A percentile compares a stretch with the other conserved stretches of the same genome.
phyloP scores from a whole-genome alignment of 805 yeast species.

The Brettanomyces anomalus region DNA sequence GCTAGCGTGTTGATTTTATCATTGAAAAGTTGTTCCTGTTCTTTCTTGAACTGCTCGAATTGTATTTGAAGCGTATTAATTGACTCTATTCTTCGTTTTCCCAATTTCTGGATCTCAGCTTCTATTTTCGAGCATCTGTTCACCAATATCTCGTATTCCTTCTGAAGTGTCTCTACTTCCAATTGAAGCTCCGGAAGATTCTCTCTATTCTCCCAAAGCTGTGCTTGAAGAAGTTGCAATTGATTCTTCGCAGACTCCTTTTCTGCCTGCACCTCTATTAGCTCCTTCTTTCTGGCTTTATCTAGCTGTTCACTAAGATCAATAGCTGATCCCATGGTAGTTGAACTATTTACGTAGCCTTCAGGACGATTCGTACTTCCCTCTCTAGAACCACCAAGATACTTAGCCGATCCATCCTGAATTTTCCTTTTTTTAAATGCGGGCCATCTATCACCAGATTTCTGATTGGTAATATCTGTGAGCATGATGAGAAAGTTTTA shows the following conservation, averaged over 20 bases:
- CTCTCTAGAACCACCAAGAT: no score
- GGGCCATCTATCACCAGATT: no score
- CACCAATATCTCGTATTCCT: constrained; percentile 9
- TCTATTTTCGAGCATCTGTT: constrained; percentile 21
- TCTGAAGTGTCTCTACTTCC: constrained; percentile 22
- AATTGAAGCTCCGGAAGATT: constrained; percentile 20
- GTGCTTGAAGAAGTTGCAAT: constrained; percentile 1
- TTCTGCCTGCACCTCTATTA: not conserved
- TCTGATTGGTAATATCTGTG: no score
- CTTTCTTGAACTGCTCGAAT: constrained; percentile 27
- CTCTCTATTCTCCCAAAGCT: constrained; percentile 19
- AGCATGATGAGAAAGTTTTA: no score
- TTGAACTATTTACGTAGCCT: no score
- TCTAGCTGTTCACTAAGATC: not conserved
- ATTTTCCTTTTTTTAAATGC: no score
- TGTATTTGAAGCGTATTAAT: constrained; percentile 16
- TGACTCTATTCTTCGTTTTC: constrained; percentile 18
- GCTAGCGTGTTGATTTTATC: constrained; percentile 17
- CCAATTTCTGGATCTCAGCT: constrained; percentile 22
- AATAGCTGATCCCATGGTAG: not conserved
- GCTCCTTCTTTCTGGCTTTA: not conserved
- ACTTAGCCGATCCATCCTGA: no score
- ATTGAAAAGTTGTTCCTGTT: constrained; percentile 22
- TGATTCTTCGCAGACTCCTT: not conserved
- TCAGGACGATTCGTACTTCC: no score